Base-by-base conservation (phyloP, 1,139 yeast genomes). In the Wickerhamiella pararugosa region DNA sequence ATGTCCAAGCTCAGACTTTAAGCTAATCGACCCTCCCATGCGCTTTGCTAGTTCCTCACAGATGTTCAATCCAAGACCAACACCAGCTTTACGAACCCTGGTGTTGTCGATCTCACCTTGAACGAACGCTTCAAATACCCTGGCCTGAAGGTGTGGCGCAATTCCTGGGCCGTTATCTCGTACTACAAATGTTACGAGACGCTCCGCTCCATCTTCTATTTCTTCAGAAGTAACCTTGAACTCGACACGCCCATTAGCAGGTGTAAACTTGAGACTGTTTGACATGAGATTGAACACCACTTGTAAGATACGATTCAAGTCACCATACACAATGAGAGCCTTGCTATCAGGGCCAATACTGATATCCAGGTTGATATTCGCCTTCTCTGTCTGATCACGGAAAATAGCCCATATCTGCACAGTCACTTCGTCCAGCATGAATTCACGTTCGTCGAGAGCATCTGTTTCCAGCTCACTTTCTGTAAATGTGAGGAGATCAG, bases 101-200 rank as follows among this genome's bases (percentile, higher is more conserved):
- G 86, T 67, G 0, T 96, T 86, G 30, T 27, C 29, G 61, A 87
- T 96, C 55, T 90, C 97, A 37, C 97, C 98, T 62, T 90, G 98
- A 29, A 86, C 86, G 64, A 90, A 90, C 3, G 97, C 96, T 56
- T 90, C 96, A 62, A 90, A 90, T 1, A 90, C 92, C 49, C 80
- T 78, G 39, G 79, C 78, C 54, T 83, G 94, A 43, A 84, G 63
- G 1, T 78, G 75, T 9, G 80, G 78, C 37, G 82, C 93, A 43
- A 90, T 86, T 47, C 97, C 98, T 0, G 96, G 90, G 3, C 98
- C 98, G 0, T 93, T 82, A 59, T 90, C 98, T 32, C 71, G 71
- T 7, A 90, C 95, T 48, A 77, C 77, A 42, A 87, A 73, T 1
- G 42, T 42, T 10, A 52, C 38, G 10, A 35, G 31, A 8, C 46